A percentile compares a stretch with the other conserved stretches of the same genome.
Evolutionary conservation across 108 stramenopile species (phyloP).

Genomic region (Fragilariopsis cylindrus): DNA sequence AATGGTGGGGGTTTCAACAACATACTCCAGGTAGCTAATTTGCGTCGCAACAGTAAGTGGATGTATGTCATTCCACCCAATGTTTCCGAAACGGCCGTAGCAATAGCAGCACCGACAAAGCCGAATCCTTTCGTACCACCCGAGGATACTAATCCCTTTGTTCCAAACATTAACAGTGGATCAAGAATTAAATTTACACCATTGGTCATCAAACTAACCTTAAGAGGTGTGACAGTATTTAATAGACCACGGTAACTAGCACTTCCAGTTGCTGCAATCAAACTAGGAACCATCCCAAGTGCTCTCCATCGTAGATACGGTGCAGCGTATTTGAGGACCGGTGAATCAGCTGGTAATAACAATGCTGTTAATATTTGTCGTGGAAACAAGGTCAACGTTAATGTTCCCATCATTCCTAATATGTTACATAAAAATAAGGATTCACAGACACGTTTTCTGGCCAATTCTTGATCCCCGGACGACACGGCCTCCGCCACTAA

Average conservation of each 20-base stretch:
- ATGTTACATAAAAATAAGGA: constrained; percentile 68
- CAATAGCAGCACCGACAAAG: constrained; percentile 76
- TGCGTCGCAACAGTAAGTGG: constrained; percentile 47
- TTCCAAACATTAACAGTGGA: constrained; percentile 63
- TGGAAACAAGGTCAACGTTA: constrained; percentile 52
- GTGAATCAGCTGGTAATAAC: constrained; percentile 48
- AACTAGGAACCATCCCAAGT: constrained; percentile 70
- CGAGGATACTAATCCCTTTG: background rate
- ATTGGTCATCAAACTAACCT: constrained; percentile 72
- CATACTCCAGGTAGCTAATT: constrained; percentile 41
- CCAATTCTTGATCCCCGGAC: constrained; percentile 58
- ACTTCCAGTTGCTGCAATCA: constrained; percentile 73
- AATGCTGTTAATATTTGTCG: constrained; percentile 28
- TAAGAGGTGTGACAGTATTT: constrained; percentile 83
- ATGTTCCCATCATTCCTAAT: constrained; percentile 58
- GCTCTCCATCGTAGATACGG: constrained; percentile 76
- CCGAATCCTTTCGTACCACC: constrained; percentile 29
- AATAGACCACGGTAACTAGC: constrained; percentile 79
- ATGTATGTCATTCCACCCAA: constrained; percentile 63
- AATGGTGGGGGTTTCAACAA: constrained; percentile 55
- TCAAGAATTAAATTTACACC: constrained; percentile 71
- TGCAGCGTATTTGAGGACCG: constrained; percentile 63
- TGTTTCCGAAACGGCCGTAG: constrained; percentile 66
- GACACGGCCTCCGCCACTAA: constrained; percentile 65
- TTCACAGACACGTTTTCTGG: constrained; percentile 62